phyloP scores from a whole-genome alignment of 208 protist species.

The Herpetomonas samuelpessoai region DNA sequence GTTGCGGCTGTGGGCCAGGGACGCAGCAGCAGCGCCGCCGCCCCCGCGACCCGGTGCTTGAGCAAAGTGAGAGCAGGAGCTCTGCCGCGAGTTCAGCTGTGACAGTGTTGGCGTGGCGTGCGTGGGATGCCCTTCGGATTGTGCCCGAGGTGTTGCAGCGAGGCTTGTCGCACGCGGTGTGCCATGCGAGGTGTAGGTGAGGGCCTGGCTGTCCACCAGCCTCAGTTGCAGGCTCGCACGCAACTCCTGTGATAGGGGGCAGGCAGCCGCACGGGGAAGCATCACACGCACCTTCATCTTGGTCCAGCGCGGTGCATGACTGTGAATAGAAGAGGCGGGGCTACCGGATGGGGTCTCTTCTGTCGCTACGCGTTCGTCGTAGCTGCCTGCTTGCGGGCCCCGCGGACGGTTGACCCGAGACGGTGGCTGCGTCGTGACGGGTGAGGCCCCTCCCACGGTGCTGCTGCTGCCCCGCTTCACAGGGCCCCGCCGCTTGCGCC shows the following conservation, averaged over 20 bases:
- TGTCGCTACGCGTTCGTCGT: not conserved
- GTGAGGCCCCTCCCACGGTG: too few species aligned
- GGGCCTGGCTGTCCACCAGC: slow-evolving; percentile 14
- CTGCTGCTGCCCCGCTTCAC: not conserved
- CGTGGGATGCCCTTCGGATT: not conserved
- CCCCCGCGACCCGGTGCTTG: too few species aligned
- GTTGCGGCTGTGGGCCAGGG: not conserved
- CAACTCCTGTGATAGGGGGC: slow-evolving; percentile 25
- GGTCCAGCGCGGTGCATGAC: too few species aligned
- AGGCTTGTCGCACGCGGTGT: slow-evolving; percentile 3
- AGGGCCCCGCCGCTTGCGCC: not conserved
- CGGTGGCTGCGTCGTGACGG: not conserved
- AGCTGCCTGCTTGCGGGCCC: too few species aligned
- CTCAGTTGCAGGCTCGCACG: slow-evolving; percentile 24
- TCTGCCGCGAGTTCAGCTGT: not conserved
- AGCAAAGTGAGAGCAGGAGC: too few species aligned
- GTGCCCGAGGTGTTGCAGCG: not conserved
- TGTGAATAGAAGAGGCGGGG: not conserved
- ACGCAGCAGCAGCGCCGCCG: too few species aligned
- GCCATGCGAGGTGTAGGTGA: slow-evolving; percentile 29
- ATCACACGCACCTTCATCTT: slow-evolving; percentile 9
- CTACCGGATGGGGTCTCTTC: not conserved
- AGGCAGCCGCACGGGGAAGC: slow-evolving; percentile 18
- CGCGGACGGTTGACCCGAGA: not conserved
- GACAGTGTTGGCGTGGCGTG: not conserved